Conservation (phyloP, 176 grass and related monocot species). For the Pontederia crassipes region DNA sequence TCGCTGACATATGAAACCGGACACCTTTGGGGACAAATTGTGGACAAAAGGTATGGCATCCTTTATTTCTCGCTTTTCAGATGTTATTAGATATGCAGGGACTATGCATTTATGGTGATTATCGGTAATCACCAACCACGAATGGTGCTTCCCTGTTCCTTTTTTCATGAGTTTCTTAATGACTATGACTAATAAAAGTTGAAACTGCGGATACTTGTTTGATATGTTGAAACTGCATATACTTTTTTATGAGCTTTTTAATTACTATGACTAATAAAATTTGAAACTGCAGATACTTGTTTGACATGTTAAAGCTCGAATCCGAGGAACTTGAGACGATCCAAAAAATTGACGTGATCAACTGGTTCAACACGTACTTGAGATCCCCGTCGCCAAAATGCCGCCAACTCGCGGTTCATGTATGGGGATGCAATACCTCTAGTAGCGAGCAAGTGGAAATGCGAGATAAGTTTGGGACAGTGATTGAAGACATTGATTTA, state of each 20-base stretch:
- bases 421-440: conserved; percentile 70
- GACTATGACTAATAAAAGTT: background rate
- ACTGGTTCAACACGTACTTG: conserved; percentile 75
- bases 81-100: no score
- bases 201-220: conserved; percentile 53
- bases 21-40: conserved; percentile 77
- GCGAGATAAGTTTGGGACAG: conserved; percentile 47
- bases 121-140: no score
- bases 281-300: conserved; percentile 46
- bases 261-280: background rate
- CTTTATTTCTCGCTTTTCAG: no score
- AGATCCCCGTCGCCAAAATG: conserved; percentile 41
- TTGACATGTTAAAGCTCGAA: conserved; percentile 80
- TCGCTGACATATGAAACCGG: conserved; percentile 75
- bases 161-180: no score
- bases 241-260: conserved; percentile 5
- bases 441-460: conserved; percentile 39
- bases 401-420: conserved; percentile 57
- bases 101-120: no score
- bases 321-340: conserved; percentile 78
- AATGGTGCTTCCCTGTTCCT: no score
- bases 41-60: conserved; percentile 57
- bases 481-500: conserved; percentile 52
- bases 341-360: conserved; percentile 66
- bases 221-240: conserved; percentile 11